These are phyloP conservation scores for Fusarium sublunatum DNA, from an alignment of 2,329 filamentous ascomycete genomes.

Conservation along the genomic window DNA sequence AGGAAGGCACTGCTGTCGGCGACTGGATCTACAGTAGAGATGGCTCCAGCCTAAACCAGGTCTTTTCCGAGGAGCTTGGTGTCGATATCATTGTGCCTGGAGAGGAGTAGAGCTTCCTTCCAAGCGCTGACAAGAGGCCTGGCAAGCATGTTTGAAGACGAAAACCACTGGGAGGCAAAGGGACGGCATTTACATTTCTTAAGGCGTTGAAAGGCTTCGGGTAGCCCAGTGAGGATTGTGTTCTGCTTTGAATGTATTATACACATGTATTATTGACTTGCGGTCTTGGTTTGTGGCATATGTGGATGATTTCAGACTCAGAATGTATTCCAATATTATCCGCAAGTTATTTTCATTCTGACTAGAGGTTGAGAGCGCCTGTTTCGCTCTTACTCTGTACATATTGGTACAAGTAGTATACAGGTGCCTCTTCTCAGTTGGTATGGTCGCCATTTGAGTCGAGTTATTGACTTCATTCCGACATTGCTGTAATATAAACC, in stretches of 20 bases:
- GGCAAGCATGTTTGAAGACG: conserved; percentile 19
- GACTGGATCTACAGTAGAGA: conserved; percentile 92
- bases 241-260: conserved; percentile 33
- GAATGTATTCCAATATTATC: conserved; percentile 32
- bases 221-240: conserved; percentile 19
- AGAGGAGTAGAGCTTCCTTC: conserved; percentile 46
- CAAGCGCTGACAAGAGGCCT: conserved; percentile 24
- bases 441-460: not conserved
- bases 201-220: conserved; percentile 36
- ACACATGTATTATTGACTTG: conserved; percentile 26
- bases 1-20: conserved; percentile 78
- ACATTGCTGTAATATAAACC: not conserved
- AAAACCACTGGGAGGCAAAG: conserved; percentile 10
- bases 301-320: conserved; percentile 19
- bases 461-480: not conserved
- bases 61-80: conserved; percentile 81
- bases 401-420: conserved; percentile 26
- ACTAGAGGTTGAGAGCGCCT: not conserved
- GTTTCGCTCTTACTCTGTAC: not conserved
- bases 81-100: conserved; percentile 64
- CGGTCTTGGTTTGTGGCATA: conserved; percentile 1
- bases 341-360: not conserved
- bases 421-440: not conserved
- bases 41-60: conserved; percentile 76
- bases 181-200: conserved; percentile 26